Evolutionary conservation across 345 rosid species (phyloP), one percentile per base, ranked within the genome.

Genomic region (Gossypium sturtianum): DNA sequence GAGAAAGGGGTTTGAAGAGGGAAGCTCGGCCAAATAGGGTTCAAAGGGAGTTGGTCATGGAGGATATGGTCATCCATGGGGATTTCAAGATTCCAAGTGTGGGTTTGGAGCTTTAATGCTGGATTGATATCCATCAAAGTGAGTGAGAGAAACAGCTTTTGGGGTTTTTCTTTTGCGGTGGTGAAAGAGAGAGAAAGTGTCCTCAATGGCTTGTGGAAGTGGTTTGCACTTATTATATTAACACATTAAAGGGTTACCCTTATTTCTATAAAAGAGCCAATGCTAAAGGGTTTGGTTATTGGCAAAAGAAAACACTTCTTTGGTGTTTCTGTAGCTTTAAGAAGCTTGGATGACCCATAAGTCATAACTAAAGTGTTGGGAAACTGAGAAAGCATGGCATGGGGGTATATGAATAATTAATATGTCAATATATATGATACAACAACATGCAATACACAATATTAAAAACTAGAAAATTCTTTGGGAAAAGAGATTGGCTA

Each of bases 91-190:
- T 80, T 82, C 88, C 89, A 84, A 68, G 78, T 74, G 51, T 82
- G 86, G 79, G 77, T 87, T 76, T 76, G 83, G 84, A 83, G 75
- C 81, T 80, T 83, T 54, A 68, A 75, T 79, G 70, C 71, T 77
- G 80, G 87, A 82, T 86, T 87, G 78, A 83, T 82, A 75, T 91
- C 89, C 97, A 91, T 87, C 70, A 38, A 15, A 74, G 64, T 51
- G 52, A 22, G 43, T 38, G 52, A 60, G 64, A 16, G 16, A 10
- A 51, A 45, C 47, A 56, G 60, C 60, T 58, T 58, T 58, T 27
- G 22, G 3, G 15, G 58, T 41, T 29, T 22, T 66, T 34, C 9
- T 20, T 17, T 57, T 43, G n/a, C 10, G 7, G 41, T 34, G 41
- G 7, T 34, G 10, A 66, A 49, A 67, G 66, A 54, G 73, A 74